phyloP scores from a whole-genome alignment of 1,284 basidiomycete genomes.

The Somion occarium region DNA sequence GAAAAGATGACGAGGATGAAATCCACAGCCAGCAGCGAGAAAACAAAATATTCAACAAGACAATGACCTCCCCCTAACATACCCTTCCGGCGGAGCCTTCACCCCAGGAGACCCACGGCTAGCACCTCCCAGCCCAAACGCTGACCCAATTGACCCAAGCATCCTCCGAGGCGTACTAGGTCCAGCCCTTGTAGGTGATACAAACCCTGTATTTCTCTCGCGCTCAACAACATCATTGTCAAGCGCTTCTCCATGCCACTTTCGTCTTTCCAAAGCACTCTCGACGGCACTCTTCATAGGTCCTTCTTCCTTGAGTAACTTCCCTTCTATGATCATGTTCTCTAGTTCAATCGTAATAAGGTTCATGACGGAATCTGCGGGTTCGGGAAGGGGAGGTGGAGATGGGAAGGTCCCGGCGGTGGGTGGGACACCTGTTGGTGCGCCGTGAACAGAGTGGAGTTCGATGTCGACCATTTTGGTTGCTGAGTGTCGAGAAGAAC shows the following conservation, averaged over 20 bases:
- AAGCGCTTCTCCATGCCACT: background rate
- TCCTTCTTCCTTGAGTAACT: slow-evolving; percentile 47
- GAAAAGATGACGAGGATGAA: no score
- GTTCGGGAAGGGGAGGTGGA: slow-evolving; percentile 14
- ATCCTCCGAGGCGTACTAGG: background rate
- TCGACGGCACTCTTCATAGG: slow-evolving; percentile 38
- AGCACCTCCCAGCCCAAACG: background rate
- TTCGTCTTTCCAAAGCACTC: slow-evolving; percentile 16
- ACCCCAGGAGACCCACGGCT: background rate
- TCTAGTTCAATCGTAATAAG: slow-evolving; percentile 52
- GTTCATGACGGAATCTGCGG: slow-evolving; percentile 33
- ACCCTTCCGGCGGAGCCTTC: background rate
- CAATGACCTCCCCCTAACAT: slow-evolving; percentile 3
- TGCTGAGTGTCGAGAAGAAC: slow-evolving; percentile 2
- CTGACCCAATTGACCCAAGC: background rate
- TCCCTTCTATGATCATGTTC: slow-evolving; percentile 57
- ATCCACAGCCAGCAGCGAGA: background rate
- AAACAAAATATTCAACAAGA: background rate
- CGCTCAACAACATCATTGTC: background rate
- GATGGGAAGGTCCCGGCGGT: slow-evolving; percentile 16
- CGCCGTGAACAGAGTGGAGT: slow-evolving; percentile 21
- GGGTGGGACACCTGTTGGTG: slow-evolving; percentile 14
- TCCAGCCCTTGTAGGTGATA: background rate
- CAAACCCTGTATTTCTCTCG: background rate
- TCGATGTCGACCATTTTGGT: slow-evolving; percentile 17